A percentile compares a stretch with the other conserved stretches of the same genome.
phyloP scores from a whole-genome alignment of 2,329 filamentous ascomycete species.

The Sporothrix euskadiensis region DNA sequence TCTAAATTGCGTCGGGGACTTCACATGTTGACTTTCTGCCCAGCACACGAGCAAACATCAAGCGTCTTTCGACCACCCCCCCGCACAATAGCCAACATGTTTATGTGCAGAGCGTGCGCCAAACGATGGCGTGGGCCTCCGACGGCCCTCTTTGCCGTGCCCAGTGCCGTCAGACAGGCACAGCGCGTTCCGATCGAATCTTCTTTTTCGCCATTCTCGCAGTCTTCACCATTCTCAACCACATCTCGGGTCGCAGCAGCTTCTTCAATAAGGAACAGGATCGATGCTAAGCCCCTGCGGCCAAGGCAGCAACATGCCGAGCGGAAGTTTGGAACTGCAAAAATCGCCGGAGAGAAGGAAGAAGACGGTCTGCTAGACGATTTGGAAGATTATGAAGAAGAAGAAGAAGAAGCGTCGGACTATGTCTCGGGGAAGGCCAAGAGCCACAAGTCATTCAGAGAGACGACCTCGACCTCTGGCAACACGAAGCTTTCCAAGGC shows the following conservation, averaged over 20 bases:
- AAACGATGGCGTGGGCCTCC: slow-evolving; percentile 32
- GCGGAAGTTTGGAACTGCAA: neutral
- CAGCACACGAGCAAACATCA: neutral
- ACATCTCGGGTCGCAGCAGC: neutral
- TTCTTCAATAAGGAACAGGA: neutral
- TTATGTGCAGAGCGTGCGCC: slow-evolving; percentile 44
- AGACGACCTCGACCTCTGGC: neutral
- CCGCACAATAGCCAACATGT: slow-evolving; percentile 38
- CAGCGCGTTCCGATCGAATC: neutral
- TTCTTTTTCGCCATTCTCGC: neutral
- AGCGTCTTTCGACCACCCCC: neutral
- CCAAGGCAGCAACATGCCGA: neutral
- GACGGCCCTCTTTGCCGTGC: neutral
- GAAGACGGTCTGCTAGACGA: neutral
- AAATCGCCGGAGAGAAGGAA: neutral
- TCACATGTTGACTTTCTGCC: neutral
- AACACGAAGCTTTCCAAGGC: neutral
- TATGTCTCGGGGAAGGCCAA: neutral
- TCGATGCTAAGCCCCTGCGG: neutral
- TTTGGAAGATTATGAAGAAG: neutral
- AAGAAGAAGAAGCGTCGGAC: neutral
- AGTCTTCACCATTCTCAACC: neutral
- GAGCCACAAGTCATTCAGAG: neutral
- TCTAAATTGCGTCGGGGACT: neutral
- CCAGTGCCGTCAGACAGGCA: neutral